Percentiles rank a stretch among this genome's conserved stretches.
Conservation (phyloP, 371 early-diverging fungal species). For the Lichtheimia ramosa region DNA sequence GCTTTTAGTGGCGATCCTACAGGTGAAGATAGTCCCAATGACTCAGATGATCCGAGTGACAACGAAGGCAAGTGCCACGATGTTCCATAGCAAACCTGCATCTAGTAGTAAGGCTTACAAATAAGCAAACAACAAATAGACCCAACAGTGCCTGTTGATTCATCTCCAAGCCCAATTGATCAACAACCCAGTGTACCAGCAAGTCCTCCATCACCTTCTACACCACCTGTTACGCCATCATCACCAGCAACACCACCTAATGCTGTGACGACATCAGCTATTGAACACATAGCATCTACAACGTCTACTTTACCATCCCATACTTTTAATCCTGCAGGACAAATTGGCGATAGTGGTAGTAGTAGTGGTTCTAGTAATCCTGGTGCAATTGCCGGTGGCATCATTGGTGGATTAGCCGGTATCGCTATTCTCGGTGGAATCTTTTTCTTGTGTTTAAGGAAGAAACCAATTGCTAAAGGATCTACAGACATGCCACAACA, state of each 20-base stretch:
- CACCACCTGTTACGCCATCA: background rate
- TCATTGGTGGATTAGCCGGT: constrained; percentile 1
- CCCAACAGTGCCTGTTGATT: too few relatives aligned
- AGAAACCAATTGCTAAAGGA: background rate
- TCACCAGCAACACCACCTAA: background rate
- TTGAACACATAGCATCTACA: background rate
- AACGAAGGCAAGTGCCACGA: too few relatives aligned
- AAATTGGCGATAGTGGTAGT: too few relatives aligned
- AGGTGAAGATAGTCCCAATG: constrained; percentile 5
- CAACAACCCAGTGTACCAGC: too few relatives aligned
- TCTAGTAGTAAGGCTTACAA: too few relatives aligned
- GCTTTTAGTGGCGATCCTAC: constrained; percentile 5
- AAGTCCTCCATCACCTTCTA: background rate
- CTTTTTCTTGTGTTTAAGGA: constrained; percentile 2
- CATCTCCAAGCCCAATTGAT: too few relatives aligned
- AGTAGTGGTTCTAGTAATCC: background rate
- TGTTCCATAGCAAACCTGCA: too few relatives aligned
- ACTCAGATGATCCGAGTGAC: background rate
- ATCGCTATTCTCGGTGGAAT: constrained; percentile 1
- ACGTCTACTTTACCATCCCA: background rate
- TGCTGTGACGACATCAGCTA: background rate
- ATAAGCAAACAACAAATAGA: too few relatives aligned
- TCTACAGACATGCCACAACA: background rate
- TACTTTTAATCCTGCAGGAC: background rate
- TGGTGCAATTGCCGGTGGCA: constrained; percentile 8